These are phyloP conservation scores for Ogataea trehalophila DNA, from an alignment of 805 yeast species.

Conservation along the genomic window DNA sequence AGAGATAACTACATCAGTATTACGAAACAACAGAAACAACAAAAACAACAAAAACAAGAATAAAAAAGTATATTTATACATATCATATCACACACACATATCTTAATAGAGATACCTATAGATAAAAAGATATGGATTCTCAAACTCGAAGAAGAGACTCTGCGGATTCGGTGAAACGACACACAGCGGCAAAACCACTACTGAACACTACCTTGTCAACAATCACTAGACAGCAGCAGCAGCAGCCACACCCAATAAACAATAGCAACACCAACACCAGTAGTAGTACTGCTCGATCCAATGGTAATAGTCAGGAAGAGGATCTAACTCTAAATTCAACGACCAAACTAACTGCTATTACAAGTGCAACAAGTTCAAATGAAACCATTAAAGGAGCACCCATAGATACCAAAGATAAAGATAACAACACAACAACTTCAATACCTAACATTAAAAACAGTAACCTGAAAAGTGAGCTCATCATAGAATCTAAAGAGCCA, in stretches of 20 bases:
- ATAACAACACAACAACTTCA: background rate
- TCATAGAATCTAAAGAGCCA: background rate
- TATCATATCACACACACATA: too few species aligned
- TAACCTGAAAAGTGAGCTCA: slow-evolving; percentile 11
- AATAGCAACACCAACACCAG: background rate
- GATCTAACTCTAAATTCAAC: background rate
- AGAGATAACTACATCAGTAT: too few species aligned
- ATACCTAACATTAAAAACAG: slow-evolving; percentile 1
- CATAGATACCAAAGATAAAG: background rate
- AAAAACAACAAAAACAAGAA: too few species aligned
- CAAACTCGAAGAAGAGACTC: background rate
- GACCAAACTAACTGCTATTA: background rate
- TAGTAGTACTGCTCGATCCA: background rate
- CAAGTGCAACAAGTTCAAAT: background rate
- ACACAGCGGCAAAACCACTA: background rate
- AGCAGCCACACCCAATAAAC: background rate
- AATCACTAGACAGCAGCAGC: background rate
- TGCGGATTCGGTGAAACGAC: background rate
- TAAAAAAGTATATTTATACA: too few species aligned
- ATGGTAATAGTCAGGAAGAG: too few species aligned
- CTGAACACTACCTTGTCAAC: background rate
- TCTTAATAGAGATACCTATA: too few species aligned
- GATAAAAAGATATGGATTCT: too few species aligned
- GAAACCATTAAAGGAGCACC: background rate
- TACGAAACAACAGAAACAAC: too few species aligned